Evolutionary conservation across 345 rosid genomes (phyloP), one percentile per base, ranked within the genome.

Genomic region (Aquilaria sinensis): DNA sequence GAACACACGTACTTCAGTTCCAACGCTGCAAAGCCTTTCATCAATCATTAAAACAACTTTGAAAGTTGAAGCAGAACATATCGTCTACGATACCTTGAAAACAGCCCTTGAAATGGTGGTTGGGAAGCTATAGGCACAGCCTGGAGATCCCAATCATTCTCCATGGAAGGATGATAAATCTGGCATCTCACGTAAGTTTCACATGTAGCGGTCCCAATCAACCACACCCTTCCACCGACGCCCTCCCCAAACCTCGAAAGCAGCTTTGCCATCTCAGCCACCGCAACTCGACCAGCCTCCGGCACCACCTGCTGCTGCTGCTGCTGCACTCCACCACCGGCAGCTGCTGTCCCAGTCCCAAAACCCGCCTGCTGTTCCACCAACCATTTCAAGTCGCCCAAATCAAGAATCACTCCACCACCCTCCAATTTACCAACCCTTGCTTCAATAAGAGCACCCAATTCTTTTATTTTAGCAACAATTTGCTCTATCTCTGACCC

Each of bases 321-420:
- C 52, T 66, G 76, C 62, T 71, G 82, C 63, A 30, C 12, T 62
- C 62, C 62, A 12, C 15, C 34, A 15, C 64, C 2, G 61, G 57
- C 10, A 57, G 43, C 31, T 51, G 32, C 59, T 23, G 23, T 23
- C 53, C 72, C 55, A 63, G 9, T 29, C 45, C 60, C 54, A 51
- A 41, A 61, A 49, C 56, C 67, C 67, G 61, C 52, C 57, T 52
- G 56, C 59, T 81, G 85, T 72, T 85, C 92, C 56, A 78, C 92
- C 53, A 94, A 81, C 97, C 99, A 94, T 68, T 90, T 94, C 73
- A 94, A 76, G 80, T 94, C 96, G 2, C 97, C 99, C 74, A 94
- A 78, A 80, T 94, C 77, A 31, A 94, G 74, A 73, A 94, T 72
- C 71, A 85, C 80, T 10, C 98, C 88, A 3, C 83, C 78, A 51